phyloP scores from a whole-genome alignment of 441 rosid genomes.

The Gossypium davidsonii region DNA sequence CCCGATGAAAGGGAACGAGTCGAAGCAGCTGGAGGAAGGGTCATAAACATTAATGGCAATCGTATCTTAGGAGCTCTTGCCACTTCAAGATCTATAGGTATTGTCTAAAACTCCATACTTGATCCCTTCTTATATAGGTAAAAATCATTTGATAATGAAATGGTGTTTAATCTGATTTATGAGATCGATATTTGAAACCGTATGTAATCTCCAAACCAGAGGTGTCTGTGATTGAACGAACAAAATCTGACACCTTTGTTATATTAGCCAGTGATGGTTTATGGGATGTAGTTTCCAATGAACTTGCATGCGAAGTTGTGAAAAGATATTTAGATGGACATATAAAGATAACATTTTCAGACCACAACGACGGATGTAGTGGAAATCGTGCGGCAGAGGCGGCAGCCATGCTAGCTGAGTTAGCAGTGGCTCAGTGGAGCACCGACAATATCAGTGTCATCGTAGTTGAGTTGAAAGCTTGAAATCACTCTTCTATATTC shows the following conservation, averaged over 20 bases:
- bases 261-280: constrained; percentile 64
- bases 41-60: constrained; percentile 46
- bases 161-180: constrained; percentile 19
- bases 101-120: neutral
- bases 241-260: constrained; percentile 45
- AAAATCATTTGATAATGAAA: too few species aligned
- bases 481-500: neutral
- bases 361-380: neutral
- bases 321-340: constrained; percentile 33
- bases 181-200: constrained; percentile 39
- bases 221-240: constrained; percentile 31
- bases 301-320: constrained; percentile 43
- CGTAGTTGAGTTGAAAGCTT: constrained; percentile 41
- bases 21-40: constrained; percentile 50
- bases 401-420: constrained; percentile 44
- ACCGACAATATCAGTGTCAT: constrained; percentile 54
- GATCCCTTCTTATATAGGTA: too few species aligned
- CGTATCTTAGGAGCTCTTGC: constrained; percentile 51
- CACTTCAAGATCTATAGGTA: constrained; percentile 58
- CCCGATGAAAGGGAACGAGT: constrained; percentile 43
- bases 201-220: constrained; percentile 44
- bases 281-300: constrained; percentile 55
- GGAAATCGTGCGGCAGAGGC: constrained; percentile 37
- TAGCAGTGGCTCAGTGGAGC: constrained; percentile 56
- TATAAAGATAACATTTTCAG: constrained; percentile 6